Evolutionary conservation across 2,329 filamentous ascomycete species (phyloP).

Genomic region (Scopulariopsis brevicaulis): DNA sequence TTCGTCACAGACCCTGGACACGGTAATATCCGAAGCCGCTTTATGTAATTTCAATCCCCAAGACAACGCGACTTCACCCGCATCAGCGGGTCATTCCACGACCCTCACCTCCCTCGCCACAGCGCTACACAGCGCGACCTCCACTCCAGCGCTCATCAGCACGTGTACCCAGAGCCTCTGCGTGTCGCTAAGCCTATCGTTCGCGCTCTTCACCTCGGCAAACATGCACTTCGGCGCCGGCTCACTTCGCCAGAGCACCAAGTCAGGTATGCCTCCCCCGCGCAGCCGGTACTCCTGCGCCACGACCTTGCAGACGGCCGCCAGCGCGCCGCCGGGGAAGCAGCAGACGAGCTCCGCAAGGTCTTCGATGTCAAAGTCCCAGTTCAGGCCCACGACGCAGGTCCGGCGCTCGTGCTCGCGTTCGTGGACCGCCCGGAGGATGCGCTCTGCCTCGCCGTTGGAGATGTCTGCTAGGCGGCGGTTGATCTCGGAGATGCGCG

Average conservation of each 20-base stretch:
- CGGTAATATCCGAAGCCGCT: conserved; percentile 5
- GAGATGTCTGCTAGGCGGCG: conserved; percentile 74
- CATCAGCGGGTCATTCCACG: conserved; percentile 18
- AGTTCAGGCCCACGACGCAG: conserved; percentile 84
- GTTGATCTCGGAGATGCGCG: conserved; percentile 82
- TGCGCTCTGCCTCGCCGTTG: conserved; percentile 61
- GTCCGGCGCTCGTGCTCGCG: conserved; percentile 60
- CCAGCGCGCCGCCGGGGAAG: conserved; percentile 71
- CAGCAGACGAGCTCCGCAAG: conserved; percentile 67
- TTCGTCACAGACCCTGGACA: background rate
- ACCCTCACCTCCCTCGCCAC: conserved; percentile 39
- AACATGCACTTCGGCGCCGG: conserved; percentile 56
- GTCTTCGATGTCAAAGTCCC: conserved; percentile 74
- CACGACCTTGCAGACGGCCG: conserved; percentile 82
- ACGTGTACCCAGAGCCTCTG: conserved; percentile 97
- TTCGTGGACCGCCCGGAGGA: conserved; percentile 59
- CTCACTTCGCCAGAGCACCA: conserved; percentile 68
- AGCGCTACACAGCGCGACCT: conserved; percentile 69
- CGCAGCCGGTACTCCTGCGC: conserved; percentile 87
- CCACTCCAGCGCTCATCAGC: conserved; percentile 70
- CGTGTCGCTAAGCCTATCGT: conserved; percentile 90
- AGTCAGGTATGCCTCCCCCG: conserved; percentile 80
- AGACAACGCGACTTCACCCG: background rate
- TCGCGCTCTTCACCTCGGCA: conserved; percentile 69
- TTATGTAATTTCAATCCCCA: background rate